Percentiles rank a stretch among this genome's conserved stretches.
Conservation (phyloP, 2,329 filamentous ascomycete species). For the Penicillium sp. region DNA sequence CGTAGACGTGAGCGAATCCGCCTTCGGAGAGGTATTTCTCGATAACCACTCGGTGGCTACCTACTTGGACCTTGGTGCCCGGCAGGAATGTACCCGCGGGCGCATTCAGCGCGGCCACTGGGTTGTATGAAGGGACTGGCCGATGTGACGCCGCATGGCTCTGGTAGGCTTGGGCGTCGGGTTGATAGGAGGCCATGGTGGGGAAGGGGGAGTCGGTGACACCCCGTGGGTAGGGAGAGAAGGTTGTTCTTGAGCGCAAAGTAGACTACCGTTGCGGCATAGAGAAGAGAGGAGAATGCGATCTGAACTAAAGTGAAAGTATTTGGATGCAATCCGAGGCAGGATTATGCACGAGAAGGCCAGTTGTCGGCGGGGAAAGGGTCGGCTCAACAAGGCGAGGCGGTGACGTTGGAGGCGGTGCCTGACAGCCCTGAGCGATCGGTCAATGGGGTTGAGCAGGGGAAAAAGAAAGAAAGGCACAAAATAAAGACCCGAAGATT, state of each 20-base stretch:
- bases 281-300: slow-evolving; percentile 13
- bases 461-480: not conserved
- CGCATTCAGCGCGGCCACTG: slow-evolving; percentile 41
- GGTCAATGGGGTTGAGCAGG: slow-evolving; percentile 11
- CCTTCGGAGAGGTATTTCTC: slow-evolving; percentile 98
- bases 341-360: slow-evolving; percentile 20
- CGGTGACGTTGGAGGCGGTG: slow-evolving; percentile 24
- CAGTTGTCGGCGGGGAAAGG: slow-evolving; percentile 31
- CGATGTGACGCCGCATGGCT: slow-evolving; percentile 36
- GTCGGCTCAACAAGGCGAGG: slow-evolving; percentile 17
- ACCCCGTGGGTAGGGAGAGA: slow-evolving; percentile 32
- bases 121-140: slow-evolving; percentile 39
- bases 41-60: slow-evolving; percentile 88
- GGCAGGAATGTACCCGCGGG: slow-evolving; percentile 87
- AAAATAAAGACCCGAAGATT: not conserved
- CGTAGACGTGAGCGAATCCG: slow-evolving; percentile 97
- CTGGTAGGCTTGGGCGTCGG: slow-evolving; percentile 34
- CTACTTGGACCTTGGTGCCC: slow-evolving; percentile 96
- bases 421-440: slow-evolving; percentile 19
- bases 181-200: slow-evolving; percentile 40
- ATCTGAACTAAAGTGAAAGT: slow-evolving; percentile 1
- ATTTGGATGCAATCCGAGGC: slow-evolving; percentile 2
- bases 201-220: slow-evolving; percentile 20
- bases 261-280: slow-evolving; percentile 32
- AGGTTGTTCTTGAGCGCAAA: slow-evolving; percentile 18